phyloP scores from a whole-genome alignment of 139 green algal genomes.

The Chlamydomonas urium region DNA sequence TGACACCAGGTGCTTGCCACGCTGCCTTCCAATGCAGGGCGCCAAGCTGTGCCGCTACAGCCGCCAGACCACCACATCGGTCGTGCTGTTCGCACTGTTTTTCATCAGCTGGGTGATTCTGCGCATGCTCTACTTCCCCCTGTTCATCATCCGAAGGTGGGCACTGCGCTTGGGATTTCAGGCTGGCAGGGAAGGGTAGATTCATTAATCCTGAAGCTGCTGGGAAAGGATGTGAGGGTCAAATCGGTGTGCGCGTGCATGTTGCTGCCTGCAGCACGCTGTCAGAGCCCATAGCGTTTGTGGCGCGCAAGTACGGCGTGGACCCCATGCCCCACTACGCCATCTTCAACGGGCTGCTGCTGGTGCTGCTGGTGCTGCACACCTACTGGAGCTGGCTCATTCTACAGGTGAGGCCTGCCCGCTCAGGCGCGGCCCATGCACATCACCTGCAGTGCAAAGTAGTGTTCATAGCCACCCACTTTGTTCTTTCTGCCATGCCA shows the following conservation, averaged over 20 bases:
- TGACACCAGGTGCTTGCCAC: too few species aligned
- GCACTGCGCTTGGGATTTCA: background rate
- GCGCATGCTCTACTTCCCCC: slow-evolving; percentile 57
- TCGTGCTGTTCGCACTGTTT: slow-evolving; percentile 43
- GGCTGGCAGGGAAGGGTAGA: too few species aligned
- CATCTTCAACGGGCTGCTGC: slow-evolving; percentile 76
- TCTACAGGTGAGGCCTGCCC: background rate
- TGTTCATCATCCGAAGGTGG: slow-evolving; percentile 52
- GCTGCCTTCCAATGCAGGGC: background rate
- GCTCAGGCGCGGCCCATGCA: background rate
- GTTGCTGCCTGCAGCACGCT: slow-evolving; percentile 37
- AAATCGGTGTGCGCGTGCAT: too few species aligned
- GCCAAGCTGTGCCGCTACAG: slow-evolving; percentile 8
- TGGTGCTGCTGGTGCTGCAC: slow-evolving; percentile 74
- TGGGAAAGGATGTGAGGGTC: too few species aligned
- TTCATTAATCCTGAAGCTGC: too few species aligned
- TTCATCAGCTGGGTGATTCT: slow-evolving; percentile 58
- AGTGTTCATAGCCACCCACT: background rate
- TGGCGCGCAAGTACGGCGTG: slow-evolving; percentile 18
- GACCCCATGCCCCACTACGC: slow-evolving; percentile 66
- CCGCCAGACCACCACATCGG: slow-evolving; percentile 9
- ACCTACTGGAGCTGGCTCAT: slow-evolving; percentile 65
- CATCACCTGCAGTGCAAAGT: background rate
- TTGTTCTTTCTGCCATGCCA: background rate
- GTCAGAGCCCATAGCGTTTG: slow-evolving; percentile 38